These are phyloP conservation scores for Gossypium sturtianum DNA, from an alignment of 345 rosid genomes.

Conservation along the genomic window DNA sequence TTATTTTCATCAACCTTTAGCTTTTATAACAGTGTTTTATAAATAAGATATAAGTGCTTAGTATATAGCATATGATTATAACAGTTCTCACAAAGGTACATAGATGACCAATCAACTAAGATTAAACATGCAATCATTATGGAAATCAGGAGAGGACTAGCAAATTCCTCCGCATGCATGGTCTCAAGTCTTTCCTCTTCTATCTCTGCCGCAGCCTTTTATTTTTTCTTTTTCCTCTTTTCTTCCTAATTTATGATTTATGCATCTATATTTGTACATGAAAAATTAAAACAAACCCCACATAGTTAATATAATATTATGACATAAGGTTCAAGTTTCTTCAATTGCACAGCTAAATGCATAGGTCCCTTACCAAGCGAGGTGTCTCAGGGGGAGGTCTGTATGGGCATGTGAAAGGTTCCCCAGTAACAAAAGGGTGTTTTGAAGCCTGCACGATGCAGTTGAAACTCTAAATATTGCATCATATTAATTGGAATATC, in stretches of 20 bases:
- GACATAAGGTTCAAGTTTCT: not conserved
- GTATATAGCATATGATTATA: not conserved
- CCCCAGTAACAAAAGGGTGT: constrained; percentile 98
- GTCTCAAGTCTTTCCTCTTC: not conserved
- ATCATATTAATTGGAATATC: constrained; percentile 1
- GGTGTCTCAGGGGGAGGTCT: constrained; percentile 80
- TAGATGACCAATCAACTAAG: constrained; percentile 1
- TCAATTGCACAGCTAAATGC: not conserved
- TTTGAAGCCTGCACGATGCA: constrained; percentile 73
- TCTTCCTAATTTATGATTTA: not conserved
- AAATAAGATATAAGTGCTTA: not conserved
- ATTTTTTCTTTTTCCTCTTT: not conserved
- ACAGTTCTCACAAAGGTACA: not conserved
- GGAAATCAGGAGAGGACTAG: not conserved
- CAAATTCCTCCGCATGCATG: not conserved
- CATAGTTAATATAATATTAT: not conserved
- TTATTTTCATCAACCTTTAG: not conserved
- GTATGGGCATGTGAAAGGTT: constrained; percentile 91
- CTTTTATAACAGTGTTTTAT: not conserved
- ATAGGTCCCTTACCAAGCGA: constrained; percentile 56
- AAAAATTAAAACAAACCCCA: not conserved
- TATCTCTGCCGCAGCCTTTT: not conserved
- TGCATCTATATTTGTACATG: not conserved
- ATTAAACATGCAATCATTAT: not conserved
- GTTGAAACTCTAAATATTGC: not conserved